Evolutionary conservation across 2,329 filamentous ascomycete genomes (phyloP).

Genomic region (Epichloe uncinata): DNA sequence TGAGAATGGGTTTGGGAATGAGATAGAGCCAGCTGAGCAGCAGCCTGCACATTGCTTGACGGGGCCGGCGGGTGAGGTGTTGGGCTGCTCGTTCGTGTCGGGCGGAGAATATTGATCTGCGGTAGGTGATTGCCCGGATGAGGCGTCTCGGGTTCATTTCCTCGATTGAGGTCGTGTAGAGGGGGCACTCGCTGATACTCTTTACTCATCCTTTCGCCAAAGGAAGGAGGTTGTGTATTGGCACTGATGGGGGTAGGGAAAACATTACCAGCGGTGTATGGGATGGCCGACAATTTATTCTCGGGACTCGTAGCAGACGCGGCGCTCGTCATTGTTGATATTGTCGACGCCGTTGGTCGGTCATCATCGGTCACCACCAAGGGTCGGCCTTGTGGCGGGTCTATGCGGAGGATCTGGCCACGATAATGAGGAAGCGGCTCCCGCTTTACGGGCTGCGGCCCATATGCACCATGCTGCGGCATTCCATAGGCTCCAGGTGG

Average conservation of each 20-base stretch:
- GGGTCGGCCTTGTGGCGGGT: conserved; percentile 46
- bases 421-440: conserved; percentile 47
- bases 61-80: conserved; percentile 25
- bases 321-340: conserved; percentile 42
- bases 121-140: conserved; percentile 39
- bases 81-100: conserved; percentile 36
- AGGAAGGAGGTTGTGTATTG: conserved; percentile 29
- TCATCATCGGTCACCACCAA: conserved; percentile 41
- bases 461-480: conserved; percentile 33
- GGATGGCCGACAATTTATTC: conserved; percentile 46
- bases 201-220: conserved; percentile 37
- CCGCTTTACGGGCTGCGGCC: conserved; percentile 31
- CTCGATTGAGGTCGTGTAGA: conserved; percentile 42
- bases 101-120: conserved; percentile 43
- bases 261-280: conserved; percentile 39
- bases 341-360: conserved; percentile 43
- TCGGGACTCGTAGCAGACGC: conserved; percentile 46
- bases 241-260: conserved; percentile 53
- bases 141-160: conserved; percentile 38
- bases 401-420: conserved; percentile 47
- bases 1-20: conserved; percentile 34
- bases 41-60: conserved; percentile 31
- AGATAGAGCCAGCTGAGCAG: conserved; percentile 46
- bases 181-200: conserved; percentile 49
- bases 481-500: conserved; percentile 49